Evolutionary conservation across 2,329 filamentous ascomycete genomes (phyloP), one percentile per base, ranked within the genome.

Genomic region (Fusarium torreyae): DNA sequence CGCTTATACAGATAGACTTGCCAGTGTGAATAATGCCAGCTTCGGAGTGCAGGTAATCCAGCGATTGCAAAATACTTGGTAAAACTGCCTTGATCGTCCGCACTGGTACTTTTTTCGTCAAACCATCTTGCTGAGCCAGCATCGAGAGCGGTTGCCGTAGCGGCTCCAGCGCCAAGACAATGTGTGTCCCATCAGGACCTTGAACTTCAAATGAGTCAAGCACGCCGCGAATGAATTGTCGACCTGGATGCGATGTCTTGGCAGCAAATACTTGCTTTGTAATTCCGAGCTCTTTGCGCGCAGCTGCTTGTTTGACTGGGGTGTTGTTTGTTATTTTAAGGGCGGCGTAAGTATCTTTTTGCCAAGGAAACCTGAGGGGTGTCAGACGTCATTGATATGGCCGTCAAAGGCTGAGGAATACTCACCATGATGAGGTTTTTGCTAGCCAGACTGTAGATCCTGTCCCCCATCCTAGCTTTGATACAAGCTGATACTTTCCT

Each of bases 361-460:
- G 67, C 65, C 71, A 76, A 46, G 69, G 60, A n/a, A 71, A 57
- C 68, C 73, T 75, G 31, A 24, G 22, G 4, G 14, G n/a, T 34
- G 40, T 56, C 8, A 49, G 51, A 24, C 33, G 15, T 22, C n/a
- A 17, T 31, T 33, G 13, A 38, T 9, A 11, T 38, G 20, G 28
- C 10, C 6, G 7, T 14, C 49, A 57, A n/a, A 56, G 8, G 17
- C 9, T 15, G 7, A 15, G 17, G 5, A 24, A 24, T 7, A 31
- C 79, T 75, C n/a, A 72, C 70, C 68, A 68, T 57, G 74, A 49
- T n/a, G 45, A 64, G n/a, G 52, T 38, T 43, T 57, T 55, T 4
- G 79, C 78, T 31, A 82, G 73, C 80, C 80, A 82, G 24, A 82
- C 80, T 6, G 80, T 82, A 34, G 79, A 82, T 28, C 71, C 76